Evolutionary conservation across 352 stramenopile species (phyloP), one percentile per base, ranked within the genome.

Genomic region (Phytophthora cryptogea): DNA sequence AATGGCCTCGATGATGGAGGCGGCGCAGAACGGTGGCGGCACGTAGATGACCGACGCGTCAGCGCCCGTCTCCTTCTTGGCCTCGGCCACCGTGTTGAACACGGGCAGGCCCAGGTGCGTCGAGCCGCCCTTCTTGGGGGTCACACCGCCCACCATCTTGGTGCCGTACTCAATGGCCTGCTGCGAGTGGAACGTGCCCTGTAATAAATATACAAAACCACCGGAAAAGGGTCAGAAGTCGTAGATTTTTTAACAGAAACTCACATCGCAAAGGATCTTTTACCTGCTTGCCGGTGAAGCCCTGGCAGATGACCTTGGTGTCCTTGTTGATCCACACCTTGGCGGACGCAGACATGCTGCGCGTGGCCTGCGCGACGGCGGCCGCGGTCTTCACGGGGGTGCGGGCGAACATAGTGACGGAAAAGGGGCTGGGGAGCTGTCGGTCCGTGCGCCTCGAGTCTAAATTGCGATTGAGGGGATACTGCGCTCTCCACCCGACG

Each of bases 281-380:
- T 52, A 97, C 91, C 87, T 99, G 96, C 80, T 99, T 99, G 69
- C 98, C 98, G 45, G 98, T 99, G 76, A 99, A 99, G 48, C 98
- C 98, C 81, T 99, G 98, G 74, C 96, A 98, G 71, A 99, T 99
- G 30, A 99, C 97, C 59, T 95, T 96, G 33, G 97, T 99, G 79
- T 99, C 92, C 85, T 99, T 99, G 83, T 99, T 96, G 56, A 99
- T 93, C 97, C 97, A 99, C 42, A 99, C 98, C 63, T 98, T 98
- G 68, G 97, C 97, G 30, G 90, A 98, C n/a, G 96, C 84, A 45
- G 94, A 98, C 86, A 95, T 93, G 65, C 68, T 70, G 77, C 84
- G 86, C 54, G 72, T 69, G 56, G 70, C 69, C 54, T 76, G 75
- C 56, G 56, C 66, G 31, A 59, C 47, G 36, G 40, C 53, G 30